A percentile compares a stretch with the other conserved stretches of the same genome.
Evolutionary conservation across 345 rosid species (phyloP).

Genomic region (Gynandropsis gynandra): DNA sequence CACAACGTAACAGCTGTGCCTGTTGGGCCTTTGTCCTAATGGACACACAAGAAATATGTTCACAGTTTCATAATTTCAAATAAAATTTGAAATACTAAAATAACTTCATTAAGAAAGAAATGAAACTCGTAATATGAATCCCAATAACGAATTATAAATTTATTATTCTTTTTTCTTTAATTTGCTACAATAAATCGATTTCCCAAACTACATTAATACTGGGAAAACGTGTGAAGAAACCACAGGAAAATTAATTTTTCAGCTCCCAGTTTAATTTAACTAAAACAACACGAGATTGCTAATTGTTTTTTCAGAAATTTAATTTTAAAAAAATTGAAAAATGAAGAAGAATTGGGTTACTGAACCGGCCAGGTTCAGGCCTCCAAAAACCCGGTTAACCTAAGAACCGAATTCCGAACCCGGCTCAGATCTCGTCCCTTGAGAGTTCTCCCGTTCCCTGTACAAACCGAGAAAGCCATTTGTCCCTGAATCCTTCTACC

Average conservation of each 20-base stretch:
- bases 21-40: conserved; percentile 18
- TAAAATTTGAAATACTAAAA: conserved; percentile 11
- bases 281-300: not conserved
- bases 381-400: conserved; percentile 86
- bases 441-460: conserved; percentile 78
- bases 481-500: conserved; percentile 42
- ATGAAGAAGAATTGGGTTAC: not conserved
- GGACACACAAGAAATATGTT: not conserved
- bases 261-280: not conserved
- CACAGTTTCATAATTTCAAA: not conserved
- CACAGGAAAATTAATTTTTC: not conserved
- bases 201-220: conserved; percentile 22
- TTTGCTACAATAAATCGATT: not conserved
- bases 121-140: not conserved
- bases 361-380: conserved; percentile 25
- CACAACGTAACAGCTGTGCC: conserved; percentile 21
- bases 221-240: conserved; percentile 14
- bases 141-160: no score
- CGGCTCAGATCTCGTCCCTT: conserved; percentile 76
- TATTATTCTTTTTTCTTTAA: no score
- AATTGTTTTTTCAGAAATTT: conserved; percentile 11
- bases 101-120: conserved; percentile 3
- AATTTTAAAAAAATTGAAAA: conserved; percentile 12
- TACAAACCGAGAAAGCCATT: conserved; percentile 67
- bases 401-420: conserved; percentile 75